Base-by-base conservation (phyloP, 768 basidiomycete genomes). In the Leccinum broughii region DNA sequence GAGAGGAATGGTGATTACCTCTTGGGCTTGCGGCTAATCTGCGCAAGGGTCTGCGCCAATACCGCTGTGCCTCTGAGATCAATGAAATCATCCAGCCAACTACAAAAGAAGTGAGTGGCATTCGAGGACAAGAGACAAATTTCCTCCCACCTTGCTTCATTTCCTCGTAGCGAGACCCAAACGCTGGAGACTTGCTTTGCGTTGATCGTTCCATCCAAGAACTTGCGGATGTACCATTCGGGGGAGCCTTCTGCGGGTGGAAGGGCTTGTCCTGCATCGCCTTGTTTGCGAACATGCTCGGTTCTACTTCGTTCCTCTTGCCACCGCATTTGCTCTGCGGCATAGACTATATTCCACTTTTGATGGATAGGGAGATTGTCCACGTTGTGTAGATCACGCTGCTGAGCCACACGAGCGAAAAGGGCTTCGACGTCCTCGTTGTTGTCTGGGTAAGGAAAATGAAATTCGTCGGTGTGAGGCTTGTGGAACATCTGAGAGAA, bases 191-290 rank as follows among this genome's bases (percentile, higher is more conserved):
- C 90, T 63, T 94, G 87, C 74, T 92, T 91, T 46, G 86, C 76
- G 1, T 88, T 94, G 54, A 97, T 86, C 2, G 90, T 90, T 60
- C 86, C 85, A 69, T 95, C 90, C 69, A 98, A 79, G 71, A 97
- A 93, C 74, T 89, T 93, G 73, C 88, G 85, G 64, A 98, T 85
- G 70, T 94, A 98, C 90, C 90, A 97, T 72, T 97, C 91, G 1
- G 95, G 94, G 9, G 90, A 85, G 62, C 89, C 88, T 57, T 86
- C 84, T 22, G 83, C 74, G 22, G 85, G 81, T 22, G 80, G 72
- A 6, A 77, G 74, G 7, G 84, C 65, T 57, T 84, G 83, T 6
- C 87, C 85, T 3, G 79, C 70, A 62, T 89, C 89, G 6, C 77
- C 77, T 67, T 86, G 86, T 69, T 78, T 85, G 69, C 78, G 83